Base-by-base conservation (phyloP, 495 filamentous ascomycete species). In the Neurospora sp. region DNA sequence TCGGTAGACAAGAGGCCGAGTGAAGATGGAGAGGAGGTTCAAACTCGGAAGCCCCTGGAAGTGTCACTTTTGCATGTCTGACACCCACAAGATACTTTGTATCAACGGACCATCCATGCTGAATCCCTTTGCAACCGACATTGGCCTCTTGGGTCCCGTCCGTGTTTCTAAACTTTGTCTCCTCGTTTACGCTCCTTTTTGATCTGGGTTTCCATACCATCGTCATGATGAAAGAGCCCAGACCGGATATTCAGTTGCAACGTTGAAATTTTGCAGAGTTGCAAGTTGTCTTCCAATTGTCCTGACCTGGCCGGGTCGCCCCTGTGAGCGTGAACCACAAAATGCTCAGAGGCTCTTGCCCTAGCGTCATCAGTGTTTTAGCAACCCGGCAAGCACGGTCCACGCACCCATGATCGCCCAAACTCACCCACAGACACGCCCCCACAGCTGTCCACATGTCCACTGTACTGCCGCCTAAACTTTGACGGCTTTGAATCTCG, bases 321-420 rank as follows among this genome's bases (percentile, higher is more conserved):
- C 54, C 54, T 62, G 54, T 62, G 54, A 31, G 28, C 28, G 34
- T 19, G 21, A 24, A 59, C 21, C 36, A 36, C 11, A 74, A n/a
- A 48, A n/a, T 72, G 72, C 71, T 69, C 75, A 28, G 71, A 69
- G 71, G 71, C 59, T 71, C 59, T 76, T 71, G 59, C 73, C 76
- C 76, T 77, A 76, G 74, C 73, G 54, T 76, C 75, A 73, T 71
- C 73, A 70, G 72, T 71, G 77, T 78, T 79, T 76, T 76, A 74
- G 73, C 62, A 75, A 78, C 77, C 74, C 73, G 76, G 77, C 77
- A 75, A 76, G 72, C 72, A 71, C 59, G 40, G 62, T 71, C 69
- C 28, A 62, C 54, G 34, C 73, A 75, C 79, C 78, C 78, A 80
- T 81, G 80, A 81, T 81, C 78, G 75, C 42, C 78, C 42, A 31